Percentiles rank a stretch among this genome's conserved stretches.
Conservation (phyloP, 2,329 filamentous ascomycete species). For the Sporothrix euskadiensis region DNA sequence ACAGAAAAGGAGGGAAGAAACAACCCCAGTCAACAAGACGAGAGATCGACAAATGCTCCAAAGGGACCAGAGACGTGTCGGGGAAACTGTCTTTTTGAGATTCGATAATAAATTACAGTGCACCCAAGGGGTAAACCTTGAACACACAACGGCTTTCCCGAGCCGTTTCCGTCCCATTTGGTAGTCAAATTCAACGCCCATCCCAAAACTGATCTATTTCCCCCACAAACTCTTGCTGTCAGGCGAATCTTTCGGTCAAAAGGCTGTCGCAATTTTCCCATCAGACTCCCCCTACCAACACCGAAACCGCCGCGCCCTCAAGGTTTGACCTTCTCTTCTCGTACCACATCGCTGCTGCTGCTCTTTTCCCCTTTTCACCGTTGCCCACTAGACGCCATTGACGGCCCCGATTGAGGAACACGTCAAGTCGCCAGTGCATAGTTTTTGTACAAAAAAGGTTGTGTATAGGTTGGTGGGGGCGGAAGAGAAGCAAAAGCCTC, state of each 20-base stretch:
- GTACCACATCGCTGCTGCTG: neutral
- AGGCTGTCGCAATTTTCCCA: neutral
- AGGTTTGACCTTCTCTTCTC: constrained; percentile 8
- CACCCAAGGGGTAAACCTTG: constrained; percentile 18
- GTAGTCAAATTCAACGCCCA: constrained; percentile 10
- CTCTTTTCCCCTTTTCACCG: neutral
- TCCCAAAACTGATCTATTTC: constrained; percentile 19
- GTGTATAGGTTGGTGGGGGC: neutral
- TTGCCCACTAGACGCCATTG: constrained; percentile 3
- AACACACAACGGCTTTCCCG: constrained; percentile 27
- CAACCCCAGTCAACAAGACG: constrained; percentile 24
- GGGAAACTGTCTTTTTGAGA: constrained; percentile 56
- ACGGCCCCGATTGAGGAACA: constrained; percentile 42
- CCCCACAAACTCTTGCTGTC: neutral
- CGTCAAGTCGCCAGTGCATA: constrained; percentile 41
- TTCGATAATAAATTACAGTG: constrained; percentile 63
- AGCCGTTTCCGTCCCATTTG: neutral
- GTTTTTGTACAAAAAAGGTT: constrained; percentile 30
- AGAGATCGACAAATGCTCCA: neutral
- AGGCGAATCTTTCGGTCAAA: neutral
- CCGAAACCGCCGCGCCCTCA: neutral
- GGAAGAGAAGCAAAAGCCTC: constrained; percentile 5
- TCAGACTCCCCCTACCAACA: constrained; percentile 6
- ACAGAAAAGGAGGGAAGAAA: constrained; percentile 42
- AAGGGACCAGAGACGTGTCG: constrained; percentile 32